Conservation (phyloP, 176 grass and related monocot species). For the Triticum monococcum region DNA sequence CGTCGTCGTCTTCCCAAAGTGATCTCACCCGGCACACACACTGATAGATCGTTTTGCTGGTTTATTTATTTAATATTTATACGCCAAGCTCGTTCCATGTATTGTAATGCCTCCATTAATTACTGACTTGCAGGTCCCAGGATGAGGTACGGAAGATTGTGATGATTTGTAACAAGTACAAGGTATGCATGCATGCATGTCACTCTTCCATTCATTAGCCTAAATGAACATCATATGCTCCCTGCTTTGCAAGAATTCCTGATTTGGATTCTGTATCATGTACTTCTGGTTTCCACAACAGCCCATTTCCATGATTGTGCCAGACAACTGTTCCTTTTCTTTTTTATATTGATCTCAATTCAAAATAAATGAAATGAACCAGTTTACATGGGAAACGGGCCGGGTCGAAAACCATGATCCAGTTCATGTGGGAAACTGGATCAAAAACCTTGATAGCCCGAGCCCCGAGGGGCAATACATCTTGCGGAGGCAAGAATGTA, state of each 20-base stretch:
- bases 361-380: too few relatives aligned
- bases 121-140: slow-evolving; percentile 49
- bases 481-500: too few relatives aligned
- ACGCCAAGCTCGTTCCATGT: neutral
- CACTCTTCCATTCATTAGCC: neutral
- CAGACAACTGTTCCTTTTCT: too few relatives aligned
- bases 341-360: too few relatives aligned
- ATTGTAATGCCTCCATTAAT: neutral
- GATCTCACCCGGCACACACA: neutral
- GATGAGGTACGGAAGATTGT: slow-evolving; percentile 86
- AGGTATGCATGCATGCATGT: slow-evolving; percentile 29
- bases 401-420: too few relatives aligned
- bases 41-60: neutral
- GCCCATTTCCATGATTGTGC: neutral
- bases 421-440: too few relatives aligned
- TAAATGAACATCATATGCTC: neutral
- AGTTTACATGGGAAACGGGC: too few relatives aligned
- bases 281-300: neutral
- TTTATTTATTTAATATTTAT: neutral
- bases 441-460: too few relatives aligned
- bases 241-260: neutral
- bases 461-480: too few relatives aligned
- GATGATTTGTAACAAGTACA: slow-evolving; percentile 73
- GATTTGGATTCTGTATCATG: neutral
- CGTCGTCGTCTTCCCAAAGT: slow-evolving; percentile 88